Evolutionary conservation across 2,329 filamentous ascomycete genomes (phyloP).

Genomic region (Penicillium sp.): DNA sequence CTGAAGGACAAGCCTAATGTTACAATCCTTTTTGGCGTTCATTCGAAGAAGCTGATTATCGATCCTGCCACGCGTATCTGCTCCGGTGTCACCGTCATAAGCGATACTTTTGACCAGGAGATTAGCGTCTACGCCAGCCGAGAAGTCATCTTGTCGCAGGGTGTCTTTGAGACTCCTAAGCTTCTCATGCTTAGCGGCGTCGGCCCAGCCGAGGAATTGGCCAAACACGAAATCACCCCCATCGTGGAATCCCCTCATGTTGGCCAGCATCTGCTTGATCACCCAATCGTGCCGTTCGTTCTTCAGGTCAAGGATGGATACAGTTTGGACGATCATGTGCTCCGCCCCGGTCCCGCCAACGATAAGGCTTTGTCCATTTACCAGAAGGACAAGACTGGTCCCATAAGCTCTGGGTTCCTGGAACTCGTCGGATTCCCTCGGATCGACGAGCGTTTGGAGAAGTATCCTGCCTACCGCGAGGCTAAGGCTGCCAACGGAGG

Average conservation of each 20-base stretch:
- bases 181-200: constrained; percentile 51
- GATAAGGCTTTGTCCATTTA: constrained; percentile 37
- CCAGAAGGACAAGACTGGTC: constrained; percentile 43
- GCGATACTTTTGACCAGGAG: constrained; percentile 37
- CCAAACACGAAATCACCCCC: constrained; percentile 29
- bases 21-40: constrained; percentile 48
- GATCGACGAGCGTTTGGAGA: constrained; percentile 55
- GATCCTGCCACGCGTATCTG: constrained; percentile 39
- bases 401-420: constrained; percentile 42
- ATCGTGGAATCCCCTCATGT: constrained; percentile 32
- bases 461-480: constrained; percentile 50
- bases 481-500: constrained; percentile 44
- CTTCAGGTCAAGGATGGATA: constrained; percentile 45
- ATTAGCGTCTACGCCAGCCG: constrained; percentile 48
- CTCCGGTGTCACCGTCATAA: constrained; percentile 50
- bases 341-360: constrained; percentile 38
- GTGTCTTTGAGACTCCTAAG: constrained; percentile 54
- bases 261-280: constrained; percentile 34
- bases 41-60: constrained; percentile 55
- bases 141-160: constrained; percentile 51
- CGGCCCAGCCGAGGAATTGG: constrained; percentile 37
- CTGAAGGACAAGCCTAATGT: constrained; percentile 55
- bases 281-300: constrained; percentile 43
- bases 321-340: constrained; percentile 38
- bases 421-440: constrained; percentile 60